These are phyloP conservation scores for Ascochyta pisi DNA, from an alignment of 2,329 filamentous ascomycete genomes.

Conservation along the genomic window DNA sequence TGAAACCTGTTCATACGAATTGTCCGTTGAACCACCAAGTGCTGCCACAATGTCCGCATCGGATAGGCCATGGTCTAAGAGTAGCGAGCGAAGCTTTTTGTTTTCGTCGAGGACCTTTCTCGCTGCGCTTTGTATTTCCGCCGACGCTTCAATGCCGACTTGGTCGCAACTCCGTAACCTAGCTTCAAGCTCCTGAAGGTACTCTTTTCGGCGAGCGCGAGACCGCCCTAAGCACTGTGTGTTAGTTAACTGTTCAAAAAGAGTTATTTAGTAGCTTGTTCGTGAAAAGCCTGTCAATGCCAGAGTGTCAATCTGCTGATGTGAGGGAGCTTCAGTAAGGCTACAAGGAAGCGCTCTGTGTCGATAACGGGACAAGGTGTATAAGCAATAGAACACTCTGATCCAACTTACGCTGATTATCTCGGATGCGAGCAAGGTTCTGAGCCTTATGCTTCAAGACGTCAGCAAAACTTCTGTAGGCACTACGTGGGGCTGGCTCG, in stretches of 20 bases:
- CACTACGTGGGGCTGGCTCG: constrained; percentile 1
- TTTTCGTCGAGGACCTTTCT: constrained; percentile 75
- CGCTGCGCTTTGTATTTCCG: constrained; percentile 75
- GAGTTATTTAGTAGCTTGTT: background rate
- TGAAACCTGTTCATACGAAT: constrained; percentile 38
- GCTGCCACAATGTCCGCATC: constrained; percentile 59
- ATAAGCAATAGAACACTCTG: background rate
- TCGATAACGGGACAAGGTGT: background rate
- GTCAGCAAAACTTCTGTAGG: constrained; percentile 11
- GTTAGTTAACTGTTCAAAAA: constrained; percentile 11
- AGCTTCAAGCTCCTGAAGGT: constrained; percentile 72
- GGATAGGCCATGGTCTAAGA: constrained; percentile 64
- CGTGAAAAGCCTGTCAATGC: background rate
- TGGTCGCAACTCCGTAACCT: constrained; percentile 69
- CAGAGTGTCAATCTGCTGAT: background rate
- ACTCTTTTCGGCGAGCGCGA: constrained; percentile 76
- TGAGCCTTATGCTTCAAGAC: constrained; percentile 40
- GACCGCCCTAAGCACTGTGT: constrained; percentile 60
- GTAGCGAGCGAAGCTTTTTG: constrained; percentile 64
- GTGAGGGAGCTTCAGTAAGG: background rate
- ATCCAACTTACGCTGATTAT: constrained; percentile 66
- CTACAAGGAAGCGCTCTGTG: too few relatives aligned
- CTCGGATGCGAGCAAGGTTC: constrained; percentile 68
- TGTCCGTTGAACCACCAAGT: constrained; percentile 32
- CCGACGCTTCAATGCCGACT: constrained; percentile 70